Conservation (phyloP, 1,139 yeast genomes). For the Suhomyces panamericanus region DNA sequence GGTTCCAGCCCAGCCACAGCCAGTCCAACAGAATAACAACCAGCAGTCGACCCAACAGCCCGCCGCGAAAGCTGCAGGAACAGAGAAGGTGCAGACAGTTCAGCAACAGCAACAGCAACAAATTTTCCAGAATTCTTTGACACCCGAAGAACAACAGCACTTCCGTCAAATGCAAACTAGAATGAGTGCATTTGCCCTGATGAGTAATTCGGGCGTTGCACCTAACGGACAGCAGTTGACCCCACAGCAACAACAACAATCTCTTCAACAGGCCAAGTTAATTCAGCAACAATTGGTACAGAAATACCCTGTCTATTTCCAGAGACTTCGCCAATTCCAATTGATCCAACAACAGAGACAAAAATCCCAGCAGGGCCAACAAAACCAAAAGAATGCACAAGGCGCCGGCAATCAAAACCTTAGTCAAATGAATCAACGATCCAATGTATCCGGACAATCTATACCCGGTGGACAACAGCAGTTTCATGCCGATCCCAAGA, state of each 20-base stretch:
- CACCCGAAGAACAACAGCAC: constrained; percentile 46
- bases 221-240: constrained; percentile 46
- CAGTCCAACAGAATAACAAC: constrained; percentile 2
- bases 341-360: constrained; percentile 38
- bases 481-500: constrained; percentile 14
- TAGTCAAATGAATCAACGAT: constrained; percentile 15
- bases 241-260: constrained; percentile 49
- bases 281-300: constrained; percentile 47
- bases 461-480: constrained; percentile 11
- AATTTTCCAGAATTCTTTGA: constrained; percentile 42
- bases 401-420: constrained; percentile 12
- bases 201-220: constrained; percentile 49
- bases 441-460: constrained; percentile 20
- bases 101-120: constrained; percentile 50
- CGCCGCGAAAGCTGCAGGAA: constrained; percentile 9
- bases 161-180: constrained; percentile 45
- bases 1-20: constrained; percentile 9
- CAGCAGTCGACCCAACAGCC: not conserved
- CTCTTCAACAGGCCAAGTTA: constrained; percentile 45
- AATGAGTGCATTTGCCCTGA: constrained; percentile 44
- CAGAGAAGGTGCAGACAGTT: constrained; percentile 17
- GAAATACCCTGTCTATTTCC: constrained; percentile 47
- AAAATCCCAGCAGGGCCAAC: constrained; percentile 17
- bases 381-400: constrained; percentile 14
- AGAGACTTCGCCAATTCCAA: constrained; percentile 44